Evolutionary conservation across 441 rosid species (phyloP), one percentile per base, ranked within the genome.

Genomic region (Adansonia rubrostipa): DNA sequence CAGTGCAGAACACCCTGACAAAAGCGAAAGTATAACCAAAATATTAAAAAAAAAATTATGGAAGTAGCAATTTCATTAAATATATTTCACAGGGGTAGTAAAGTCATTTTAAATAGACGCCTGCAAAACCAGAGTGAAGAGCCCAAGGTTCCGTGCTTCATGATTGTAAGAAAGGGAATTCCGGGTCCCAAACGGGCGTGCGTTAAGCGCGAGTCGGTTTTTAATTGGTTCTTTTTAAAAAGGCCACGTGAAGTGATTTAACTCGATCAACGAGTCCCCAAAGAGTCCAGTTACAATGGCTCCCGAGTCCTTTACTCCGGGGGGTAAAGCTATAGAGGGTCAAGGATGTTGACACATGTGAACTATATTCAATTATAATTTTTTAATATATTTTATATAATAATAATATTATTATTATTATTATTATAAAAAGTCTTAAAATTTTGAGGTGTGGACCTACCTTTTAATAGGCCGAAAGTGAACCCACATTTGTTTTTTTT

Each of bases 331-430:
- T 24, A 3, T n/a, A 36, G 17, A 36, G 10, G 9, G 17, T 40
- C 64, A 40, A 51, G 24, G 76, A 72, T 54, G 48, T 72, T 28
- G 51, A 72, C 64, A 56, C 36, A 42, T 33, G 7, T 74, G 1
- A 47, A 9, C 45, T 42, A 9, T 75, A 1, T 11, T 50, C 19
- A 9, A 24, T 60, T 62, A 62, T 24, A 40, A 9, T 0, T 15
- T 64, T 36, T 64, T 36, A 14, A 4, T 13, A 1, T 3, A 1
- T 15, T 24, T 19, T 24, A 0, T 44, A 67, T 44, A 9, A 4
- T 24, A 24, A 24, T 24, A 24, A 24, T 24, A n/a, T n/a, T n/a
- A n/a, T n/a, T n/a, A n/a, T n/a, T n/a, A 57, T 57, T 57, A 19
- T 57, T 19, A 9, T 47, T 47, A 47, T 47, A 2, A 6, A 63